A percentile compares a stretch with the other conserved stretches of the same genome.
These are phyloP conservation scores for Meira miltonrushii DNA, from an alignment of 1,284 basidiomycete genomes.

Conservation along the genomic window DNA sequence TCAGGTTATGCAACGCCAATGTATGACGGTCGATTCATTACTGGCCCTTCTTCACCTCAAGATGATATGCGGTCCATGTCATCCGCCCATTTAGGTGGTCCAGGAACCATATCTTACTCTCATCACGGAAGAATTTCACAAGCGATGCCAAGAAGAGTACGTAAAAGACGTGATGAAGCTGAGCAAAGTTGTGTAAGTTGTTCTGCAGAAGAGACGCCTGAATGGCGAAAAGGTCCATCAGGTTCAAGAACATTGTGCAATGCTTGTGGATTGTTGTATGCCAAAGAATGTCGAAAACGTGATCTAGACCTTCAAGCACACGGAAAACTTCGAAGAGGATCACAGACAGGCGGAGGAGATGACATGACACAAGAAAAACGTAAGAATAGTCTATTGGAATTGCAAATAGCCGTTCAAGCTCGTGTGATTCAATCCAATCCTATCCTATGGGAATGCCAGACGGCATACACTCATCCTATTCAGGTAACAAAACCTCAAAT, in stretches of 20 bases:
- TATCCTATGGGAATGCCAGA: too few relatives aligned
- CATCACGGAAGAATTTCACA: too few relatives aligned
- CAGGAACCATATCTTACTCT: too few relatives aligned
- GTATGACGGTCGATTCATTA: too few relatives aligned
- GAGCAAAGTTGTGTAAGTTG: constrained; percentile 24
- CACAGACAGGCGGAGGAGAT: background rate
- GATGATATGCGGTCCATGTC: too few relatives aligned
- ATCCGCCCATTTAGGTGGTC: too few relatives aligned
- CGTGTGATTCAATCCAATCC: background rate
- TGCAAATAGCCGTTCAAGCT: constrained; percentile 5
- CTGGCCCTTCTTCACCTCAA: too few relatives aligned
- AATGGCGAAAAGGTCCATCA: constrained; percentile 27
- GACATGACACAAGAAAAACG: background rate
- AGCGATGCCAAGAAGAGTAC: background rate
- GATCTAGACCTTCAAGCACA: constrained; percentile 13
- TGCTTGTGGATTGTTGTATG: constrained; percentile 24
- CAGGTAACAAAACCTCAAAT: too few relatives aligned
- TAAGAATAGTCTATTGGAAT: background rate
- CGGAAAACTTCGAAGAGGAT: background rate
- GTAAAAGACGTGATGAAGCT: constrained; percentile 3
- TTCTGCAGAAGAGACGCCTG: constrained; percentile 22
- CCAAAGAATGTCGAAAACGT: constrained; percentile 21
- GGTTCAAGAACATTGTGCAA: constrained; percentile 28
- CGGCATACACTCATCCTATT: too few relatives aligned
- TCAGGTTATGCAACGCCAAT: too few relatives aligned